Conservation (phyloP, 164 flowering plant species). For the Macadamia integrifolia region DNA sequence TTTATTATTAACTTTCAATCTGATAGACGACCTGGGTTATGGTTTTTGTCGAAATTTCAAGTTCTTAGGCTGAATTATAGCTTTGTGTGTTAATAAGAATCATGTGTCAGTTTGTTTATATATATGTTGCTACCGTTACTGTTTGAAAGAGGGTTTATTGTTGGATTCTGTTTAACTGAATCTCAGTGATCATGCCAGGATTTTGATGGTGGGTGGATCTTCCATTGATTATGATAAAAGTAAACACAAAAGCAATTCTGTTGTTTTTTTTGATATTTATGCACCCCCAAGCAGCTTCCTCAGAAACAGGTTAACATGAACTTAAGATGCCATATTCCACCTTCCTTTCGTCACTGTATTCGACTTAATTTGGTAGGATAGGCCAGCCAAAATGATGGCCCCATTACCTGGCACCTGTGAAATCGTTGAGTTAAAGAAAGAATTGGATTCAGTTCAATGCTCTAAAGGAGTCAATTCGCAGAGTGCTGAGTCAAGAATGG, state of each 20-base stretch:
- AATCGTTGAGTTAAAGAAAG: slow-evolving; percentile 56
- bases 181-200: slow-evolving; percentile 22
- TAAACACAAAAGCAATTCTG: slow-evolving; percentile 7
- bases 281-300: slow-evolving; percentile 5
- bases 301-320: slow-evolving; percentile 32
- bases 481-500: slow-evolving; percentile 17
- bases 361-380: background rate
- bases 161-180: slow-evolving; percentile 1
- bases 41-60: background rate
- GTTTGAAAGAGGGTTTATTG: background rate
- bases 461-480: slow-evolving; percentile 13
- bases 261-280: slow-evolving; percentile 6
- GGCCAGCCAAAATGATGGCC: slow-evolving; percentile 26
- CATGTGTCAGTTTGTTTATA: background rate
- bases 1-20: too few species aligned
- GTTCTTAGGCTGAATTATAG: background rate
- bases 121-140: background rate
- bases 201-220: slow-evolving; percentile 16
- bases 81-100: background rate
- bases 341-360: background rate
- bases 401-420: slow-evolving; percentile 39
- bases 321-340: background rate
- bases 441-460: slow-evolving; percentile 17
- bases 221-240: slow-evolving; percentile 15
- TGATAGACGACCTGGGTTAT: background rate